phyloP scores from a whole-genome alignment of 2,329 filamentous ascomycete species.

The Cladosporium halotolerans region DNA sequence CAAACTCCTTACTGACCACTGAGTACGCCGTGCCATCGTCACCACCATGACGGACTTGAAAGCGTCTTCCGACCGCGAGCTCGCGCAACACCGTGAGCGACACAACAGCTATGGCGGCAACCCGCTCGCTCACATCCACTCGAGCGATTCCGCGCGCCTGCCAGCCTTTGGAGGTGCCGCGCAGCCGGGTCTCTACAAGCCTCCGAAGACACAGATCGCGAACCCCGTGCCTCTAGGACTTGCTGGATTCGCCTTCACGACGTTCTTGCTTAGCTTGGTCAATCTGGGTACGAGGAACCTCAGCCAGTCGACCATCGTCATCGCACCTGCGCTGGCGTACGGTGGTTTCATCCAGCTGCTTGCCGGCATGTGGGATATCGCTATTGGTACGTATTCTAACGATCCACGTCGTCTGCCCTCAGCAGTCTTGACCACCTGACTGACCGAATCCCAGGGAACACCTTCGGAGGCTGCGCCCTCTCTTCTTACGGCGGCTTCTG shows the following conservation, averaged over 20 bases:
- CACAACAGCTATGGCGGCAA: conserved; percentile 45
- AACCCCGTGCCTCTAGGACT: conserved; percentile 75
- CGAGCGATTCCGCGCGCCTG: conserved; percentile 42
- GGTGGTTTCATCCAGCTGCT: conserved; percentile 73
- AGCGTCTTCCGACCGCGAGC: neutral
- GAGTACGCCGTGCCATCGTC: too few relatives aligned
- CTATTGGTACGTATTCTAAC: conserved; percentile 45
- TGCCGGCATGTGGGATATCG: conserved; percentile 89
- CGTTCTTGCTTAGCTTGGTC: conserved; percentile 69
- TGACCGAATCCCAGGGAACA: conserved; percentile 50
- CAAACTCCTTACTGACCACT: too few relatives aligned
- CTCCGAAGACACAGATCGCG: conserved; percentile 49
- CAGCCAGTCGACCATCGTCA: conserved; percentile 57
- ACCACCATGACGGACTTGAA: too few relatives aligned
- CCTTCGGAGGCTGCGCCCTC: conserved; percentile 74
- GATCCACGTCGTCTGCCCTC: too few relatives aligned
- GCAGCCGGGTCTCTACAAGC: conserved; percentile 42
- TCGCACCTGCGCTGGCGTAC: conserved; percentile 66
- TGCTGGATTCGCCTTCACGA: conserved; percentile 73
- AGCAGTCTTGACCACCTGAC: neutral
- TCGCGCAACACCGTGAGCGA: conserved; percentile 25
- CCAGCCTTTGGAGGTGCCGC: conserved; percentile 47
- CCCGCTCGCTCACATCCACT: conserved; percentile 44
- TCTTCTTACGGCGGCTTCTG: conserved; percentile 82
- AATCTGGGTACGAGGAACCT: conserved; percentile 63